Evolutionary conservation across 352 stramenopile species (phyloP), one percentile per base, ranked within the genome.

Genomic region (Pythium utonaiense): DNA sequence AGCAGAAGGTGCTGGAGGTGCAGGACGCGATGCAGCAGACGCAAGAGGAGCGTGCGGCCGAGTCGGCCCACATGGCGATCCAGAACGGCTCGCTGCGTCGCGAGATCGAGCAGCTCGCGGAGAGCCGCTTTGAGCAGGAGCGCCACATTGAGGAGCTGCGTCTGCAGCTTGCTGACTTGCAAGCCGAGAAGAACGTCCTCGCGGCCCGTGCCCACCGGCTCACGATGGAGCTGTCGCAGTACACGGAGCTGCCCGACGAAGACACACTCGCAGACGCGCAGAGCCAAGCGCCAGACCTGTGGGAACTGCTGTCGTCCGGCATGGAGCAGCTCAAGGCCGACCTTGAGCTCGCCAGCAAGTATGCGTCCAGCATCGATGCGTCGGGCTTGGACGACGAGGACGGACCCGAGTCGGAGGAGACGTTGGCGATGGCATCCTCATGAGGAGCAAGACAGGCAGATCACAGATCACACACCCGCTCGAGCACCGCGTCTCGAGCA

Each of bases 271-370:
- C 83, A 25, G 68, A 75, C 17, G 72, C 69, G 12, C 76, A 90
- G 40, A 81, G 67, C 25, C 74, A 80, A 38, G 71, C 82, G 14
- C 86, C 86, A 0, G 85, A 95, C 62, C 63, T 95, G 24, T 95
- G 86, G 86, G 83, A 95, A 57, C 59, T 95, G 44, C 57, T 95
- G 33, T 90, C 82, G 16, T 89, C 78, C 1, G 86, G 86, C n/a
- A 93, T 95, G 86, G 86, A 95, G 64, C 86, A 95, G 70, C 75
- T 95, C 13, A 93, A 95, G 71, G 82, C 83, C 21, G 86, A 95
- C 50, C 49, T 95, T 50, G 83, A 95, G 66, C 72, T 95, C 48
- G 83, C 86, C 8, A 93, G 83, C 72, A 93, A 93, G 68, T 92
- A 93, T 58, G 83, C 83, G 8, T 80, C 80, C 22, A 95, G 84